A percentile compares a stretch with the other conserved stretches of the same genome.
Conservation (phyloP, 2,329 filamentous ascomycete species). For the Colletotrichum tropicicola region DNA sequence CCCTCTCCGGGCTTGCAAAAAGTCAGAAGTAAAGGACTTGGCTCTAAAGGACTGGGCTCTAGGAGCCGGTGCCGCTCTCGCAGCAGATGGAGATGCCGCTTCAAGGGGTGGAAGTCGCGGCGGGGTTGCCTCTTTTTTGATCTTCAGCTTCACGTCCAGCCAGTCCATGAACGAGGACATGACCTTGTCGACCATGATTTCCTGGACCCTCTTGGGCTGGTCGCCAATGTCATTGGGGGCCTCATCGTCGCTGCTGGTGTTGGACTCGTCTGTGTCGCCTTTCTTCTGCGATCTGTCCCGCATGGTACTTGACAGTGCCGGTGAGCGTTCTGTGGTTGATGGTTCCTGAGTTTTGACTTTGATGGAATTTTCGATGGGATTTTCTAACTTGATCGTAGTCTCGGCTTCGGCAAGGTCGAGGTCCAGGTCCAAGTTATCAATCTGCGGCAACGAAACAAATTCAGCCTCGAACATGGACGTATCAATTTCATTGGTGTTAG, state of each 20-base stretch:
- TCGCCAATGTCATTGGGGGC: background rate
- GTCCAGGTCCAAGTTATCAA: too few relatives aligned
- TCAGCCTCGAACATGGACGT: background rate
- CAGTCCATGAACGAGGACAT: conserved; percentile 23
- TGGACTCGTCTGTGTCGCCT: background rate
- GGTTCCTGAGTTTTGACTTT: background rate
- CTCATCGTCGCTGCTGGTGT: background rate
- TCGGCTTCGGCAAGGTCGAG: background rate
- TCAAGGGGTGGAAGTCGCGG: background rate
- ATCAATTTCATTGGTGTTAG: background rate
- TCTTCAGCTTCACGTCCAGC: conserved; percentile 15
- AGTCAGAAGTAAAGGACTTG: too few relatives aligned
- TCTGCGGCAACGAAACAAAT: too few relatives aligned
- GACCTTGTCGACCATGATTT: conserved; percentile 15
- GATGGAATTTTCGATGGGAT: background rate
- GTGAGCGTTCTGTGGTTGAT: background rate
- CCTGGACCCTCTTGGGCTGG: background rate
- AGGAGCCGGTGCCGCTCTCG: background rate
- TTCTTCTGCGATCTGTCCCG: background rate
- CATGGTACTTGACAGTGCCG: background rate
- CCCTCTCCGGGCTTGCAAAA: too few relatives aligned
- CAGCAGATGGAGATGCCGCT: too few relatives aligned
- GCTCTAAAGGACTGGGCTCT: too few relatives aligned
- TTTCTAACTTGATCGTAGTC: background rate
- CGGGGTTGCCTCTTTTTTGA: background rate